Conservation (phyloP, 352 stramenopile species). For the Phytophthora fragariae region DNA sequence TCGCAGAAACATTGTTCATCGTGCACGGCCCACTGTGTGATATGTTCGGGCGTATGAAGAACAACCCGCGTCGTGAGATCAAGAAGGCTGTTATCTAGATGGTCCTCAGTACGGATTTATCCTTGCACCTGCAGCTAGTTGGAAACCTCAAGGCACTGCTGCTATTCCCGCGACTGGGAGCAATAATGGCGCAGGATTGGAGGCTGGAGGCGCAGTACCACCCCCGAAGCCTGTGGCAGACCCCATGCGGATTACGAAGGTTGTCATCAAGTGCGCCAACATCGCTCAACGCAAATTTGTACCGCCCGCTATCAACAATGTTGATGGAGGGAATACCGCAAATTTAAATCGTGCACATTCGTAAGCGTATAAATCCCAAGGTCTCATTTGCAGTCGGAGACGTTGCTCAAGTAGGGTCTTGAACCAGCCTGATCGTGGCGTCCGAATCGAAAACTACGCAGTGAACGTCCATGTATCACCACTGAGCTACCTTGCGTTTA, state of each 20-base stretch:
- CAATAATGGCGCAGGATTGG: slow-evolving; percentile 26
- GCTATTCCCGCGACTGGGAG: slow-evolving; percentile 14
- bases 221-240: slow-evolving; percentile 54
- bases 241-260: slow-evolving; percentile 90
- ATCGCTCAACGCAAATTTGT: background rate
- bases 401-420: too few relatives aligned
- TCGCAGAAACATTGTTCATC: slow-evolving; percentile 87
- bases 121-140: slow-evolving; percentile 83
- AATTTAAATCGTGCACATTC: too few relatives aligned
- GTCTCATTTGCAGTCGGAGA: too few relatives aligned
- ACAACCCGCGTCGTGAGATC: slow-evolving; percentile 80
- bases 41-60: slow-evolving; percentile 84
- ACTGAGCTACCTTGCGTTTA: too few relatives aligned
- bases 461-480: too few relatives aligned
- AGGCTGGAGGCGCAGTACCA: slow-evolving; percentile 12
- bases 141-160: slow-evolving; percentile 79
- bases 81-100: slow-evolving; percentile 89
- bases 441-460: too few relatives aligned
- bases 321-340: too few relatives aligned
- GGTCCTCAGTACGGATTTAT: slow-evolving; percentile 88
- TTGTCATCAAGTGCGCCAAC: slow-evolving; percentile 92
- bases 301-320: too few relatives aligned
- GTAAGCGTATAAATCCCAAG: too few relatives aligned
- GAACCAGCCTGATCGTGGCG: too few relatives aligned
- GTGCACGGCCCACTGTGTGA: slow-evolving; percentile 74